Percentiles rank a stretch among this genome's conserved stretches.
Evolutionary conservation across 768 basidiomycete genomes (phyloP).

Genomic region (Termitomyces sp.): DNA sequence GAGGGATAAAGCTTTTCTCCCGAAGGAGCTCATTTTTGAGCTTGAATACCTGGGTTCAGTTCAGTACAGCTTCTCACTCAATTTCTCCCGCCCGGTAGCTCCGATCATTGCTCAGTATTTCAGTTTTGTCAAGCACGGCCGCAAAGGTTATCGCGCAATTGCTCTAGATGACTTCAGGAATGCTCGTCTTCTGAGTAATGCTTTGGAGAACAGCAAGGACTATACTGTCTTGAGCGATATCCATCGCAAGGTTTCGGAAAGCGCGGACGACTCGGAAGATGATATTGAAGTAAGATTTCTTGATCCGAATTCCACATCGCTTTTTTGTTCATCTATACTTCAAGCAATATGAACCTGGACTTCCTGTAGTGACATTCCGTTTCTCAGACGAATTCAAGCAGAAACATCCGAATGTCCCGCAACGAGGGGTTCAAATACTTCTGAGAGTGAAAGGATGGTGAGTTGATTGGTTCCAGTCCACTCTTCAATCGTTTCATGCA

Average conservation of each 20-base stretch:
- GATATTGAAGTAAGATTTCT: slow-evolving; percentile 48
- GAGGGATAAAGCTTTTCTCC: slow-evolving; percentile 60
- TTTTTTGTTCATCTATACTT: no score
- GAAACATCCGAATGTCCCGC: slow-evolving; percentile 54
- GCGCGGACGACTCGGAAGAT: slow-evolving; percentile 41
- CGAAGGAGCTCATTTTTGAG: slow-evolving; percentile 72
- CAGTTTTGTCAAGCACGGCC: slow-evolving; percentile 60
- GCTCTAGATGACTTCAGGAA: slow-evolving; percentile 56
- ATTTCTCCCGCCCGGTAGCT: no score
- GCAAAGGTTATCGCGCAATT: slow-evolving; percentile 51
- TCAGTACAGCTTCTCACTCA: slow-evolving; percentile 80
- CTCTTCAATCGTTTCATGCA: not conserved
- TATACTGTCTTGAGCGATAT: slow-evolving; percentile 54
- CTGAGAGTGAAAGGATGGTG: slow-evolving; percentile 51
- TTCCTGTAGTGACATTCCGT: slow-evolving; percentile 67
- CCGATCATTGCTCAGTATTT: no score
- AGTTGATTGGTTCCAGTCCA: no score
- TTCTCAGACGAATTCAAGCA: slow-evolving; percentile 57
- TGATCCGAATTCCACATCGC: no score
- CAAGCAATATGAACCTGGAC: slow-evolving; percentile 49
- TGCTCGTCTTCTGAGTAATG: slow-evolving; percentile 59
- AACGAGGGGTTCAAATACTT: slow-evolving; percentile 55
- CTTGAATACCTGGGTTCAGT: slow-evolving; percentile 54
- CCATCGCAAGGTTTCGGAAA: slow-evolving; percentile 29
- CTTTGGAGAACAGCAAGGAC: slow-evolving; percentile 54